Evolutionary conservation across 306 rosid genomes (phyloP), one percentile per base, ranked within the genome.

Genomic region (Casuarina cunninghamiana): DNA sequence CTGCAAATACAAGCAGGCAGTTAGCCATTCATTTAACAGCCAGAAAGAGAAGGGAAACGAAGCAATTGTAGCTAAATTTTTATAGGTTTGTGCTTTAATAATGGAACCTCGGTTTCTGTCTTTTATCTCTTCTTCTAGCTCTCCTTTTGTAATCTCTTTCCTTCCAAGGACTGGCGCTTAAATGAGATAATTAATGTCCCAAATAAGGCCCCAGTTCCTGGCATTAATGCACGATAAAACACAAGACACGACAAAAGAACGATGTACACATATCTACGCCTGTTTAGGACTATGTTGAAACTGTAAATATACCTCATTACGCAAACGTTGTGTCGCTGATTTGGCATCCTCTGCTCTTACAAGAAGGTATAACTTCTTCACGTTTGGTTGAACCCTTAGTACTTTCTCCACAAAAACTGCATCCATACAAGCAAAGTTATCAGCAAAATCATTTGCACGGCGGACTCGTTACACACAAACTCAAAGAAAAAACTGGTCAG

Each of bases 341-440:
- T 85, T 84, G 10, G 71, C 70, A 85, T 94, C 97, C 0, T 77
- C 8, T 2, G 90, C 93, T 75, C 97, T 79, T 76, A 93, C 61
- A 66, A 93, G 97, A 69, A 93, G 92, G 85, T 79, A 93, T 69
- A 93, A 79, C 81, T 87, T 90, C 82, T 90, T 90, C 76, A 91
- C 92, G 46, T 91, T 87, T 21, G 97, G 96, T 83, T 93, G 96
- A 80, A 84, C 86, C 75, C 98, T 87, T 68, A 94, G 81, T 53
- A 91, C 75, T 84, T 94, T 94, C 90, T 94, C 98, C 81, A 86
- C 71, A 61, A 94, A 79, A 83, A 94, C 97, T 94, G 85, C 65
- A 35, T 50, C 16, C 17, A 72, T 4, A 11, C 51, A 51, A 72
- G 32, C 69, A 53, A 65, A 57, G 9, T 35, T 37, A 74, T 10